Evolutionary conservation across 1,284 basidiomycete species (phyloP).

Genomic region (Schizopora paradoxa): DNA sequence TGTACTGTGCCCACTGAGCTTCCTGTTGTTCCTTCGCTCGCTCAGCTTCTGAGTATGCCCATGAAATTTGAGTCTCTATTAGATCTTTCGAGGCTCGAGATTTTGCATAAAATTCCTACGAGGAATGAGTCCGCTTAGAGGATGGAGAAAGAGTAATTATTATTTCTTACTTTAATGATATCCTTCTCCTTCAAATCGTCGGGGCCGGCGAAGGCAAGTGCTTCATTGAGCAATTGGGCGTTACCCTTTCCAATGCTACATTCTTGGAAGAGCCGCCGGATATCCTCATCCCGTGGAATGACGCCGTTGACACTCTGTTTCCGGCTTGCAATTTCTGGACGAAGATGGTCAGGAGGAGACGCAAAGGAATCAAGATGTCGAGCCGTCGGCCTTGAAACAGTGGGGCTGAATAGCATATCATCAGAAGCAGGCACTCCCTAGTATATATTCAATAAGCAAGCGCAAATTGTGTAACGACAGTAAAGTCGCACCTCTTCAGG

Average conservation of each 20-base stretch:
- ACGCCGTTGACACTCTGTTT: conserved; percentile 47
- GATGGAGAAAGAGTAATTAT: neutral
- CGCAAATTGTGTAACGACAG: neutral
- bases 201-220: conserved; percentile 58
- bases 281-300: conserved; percentile 72
- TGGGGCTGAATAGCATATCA: conserved; percentile 70
- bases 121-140: neutral
- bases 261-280: conserved; percentile 70
- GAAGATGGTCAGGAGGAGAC: neutral
- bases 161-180: conserved; percentile 56
- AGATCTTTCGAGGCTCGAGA: conserved; percentile 70
- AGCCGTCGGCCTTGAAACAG: conserved; percentile 31
- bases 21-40: conserved; percentile 36
- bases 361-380: neutral
- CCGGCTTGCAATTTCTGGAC: conserved; percentile 30
- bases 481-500: conserved; percentile 45
- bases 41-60: conserved; percentile 74
- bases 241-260: conserved; percentile 73
- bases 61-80: conserved; percentile 69
- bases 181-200: conserved; percentile 54
- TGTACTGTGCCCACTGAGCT: conserved; percentile 19
- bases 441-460: neutral
- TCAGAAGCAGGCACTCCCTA: conserved; percentile 66
- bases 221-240: conserved; percentile 59
- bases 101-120: conserved; percentile 67